A percentile compares a stretch with the other conserved stretches of the same genome.
These are phyloP conservation scores for Auriscalpium microsporum DNA, from an alignment of 768 basidiomycete genomes.

Conservation along the genomic window DNA sequence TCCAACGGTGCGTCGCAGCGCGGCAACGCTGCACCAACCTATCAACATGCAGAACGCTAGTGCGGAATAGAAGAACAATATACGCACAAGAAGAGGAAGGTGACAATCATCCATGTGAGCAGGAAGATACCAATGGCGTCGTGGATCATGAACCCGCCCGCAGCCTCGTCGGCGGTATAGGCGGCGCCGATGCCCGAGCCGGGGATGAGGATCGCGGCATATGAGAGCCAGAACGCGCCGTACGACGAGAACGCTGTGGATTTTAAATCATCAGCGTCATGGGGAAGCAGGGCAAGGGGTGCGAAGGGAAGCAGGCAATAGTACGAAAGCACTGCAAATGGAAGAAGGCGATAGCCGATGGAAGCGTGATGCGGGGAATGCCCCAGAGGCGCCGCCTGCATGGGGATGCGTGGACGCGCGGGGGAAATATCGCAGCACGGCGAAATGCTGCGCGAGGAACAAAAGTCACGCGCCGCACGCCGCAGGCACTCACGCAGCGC, in stretches of 20 bases:
- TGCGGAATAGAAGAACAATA: background rate
- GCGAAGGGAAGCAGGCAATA: background rate
- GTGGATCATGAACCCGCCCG: conserved; percentile 27
- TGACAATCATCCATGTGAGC: conserved; percentile 64
- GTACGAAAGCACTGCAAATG: background rate
- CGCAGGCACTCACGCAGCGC: no score
- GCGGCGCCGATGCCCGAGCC: conserved; percentile 51
- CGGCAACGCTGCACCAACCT: conserved; percentile 33
- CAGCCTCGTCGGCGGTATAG: conserved; percentile 27
- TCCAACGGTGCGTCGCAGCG: conserved; percentile 41
- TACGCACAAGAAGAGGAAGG: conserved; percentile 58
- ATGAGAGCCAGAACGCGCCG: conserved; percentile 87
- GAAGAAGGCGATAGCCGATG: no score
- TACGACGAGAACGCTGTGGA: conserved; percentile 66
- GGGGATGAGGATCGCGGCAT: conserved; percentile 64
- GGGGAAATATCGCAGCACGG: no score
- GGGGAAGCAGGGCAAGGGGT: background rate
- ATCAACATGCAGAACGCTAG: background rate
- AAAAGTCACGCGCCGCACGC: no score
- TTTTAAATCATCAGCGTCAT: background rate
- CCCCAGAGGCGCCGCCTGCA: background rate
- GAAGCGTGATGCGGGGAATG: background rate
- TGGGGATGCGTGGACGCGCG: no score
- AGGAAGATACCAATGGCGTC: conserved; percentile 71
- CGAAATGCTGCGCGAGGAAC: no score